Evolutionary conservation across 2,329 filamentous ascomycete genomes (phyloP).

Genomic region (Lachnellula arida): DNA sequence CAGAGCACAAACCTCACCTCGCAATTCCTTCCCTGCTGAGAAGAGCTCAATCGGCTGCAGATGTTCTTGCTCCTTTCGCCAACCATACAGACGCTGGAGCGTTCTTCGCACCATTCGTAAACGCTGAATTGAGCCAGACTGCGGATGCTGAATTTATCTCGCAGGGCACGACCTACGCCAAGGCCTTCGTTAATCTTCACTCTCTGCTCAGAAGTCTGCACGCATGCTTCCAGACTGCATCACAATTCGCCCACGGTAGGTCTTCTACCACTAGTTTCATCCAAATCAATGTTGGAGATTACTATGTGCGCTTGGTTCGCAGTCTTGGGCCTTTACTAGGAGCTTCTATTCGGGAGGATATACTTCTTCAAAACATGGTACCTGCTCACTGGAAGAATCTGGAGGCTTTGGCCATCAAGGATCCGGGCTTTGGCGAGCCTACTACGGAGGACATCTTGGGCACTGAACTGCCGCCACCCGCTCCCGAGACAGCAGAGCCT

Average conservation of each 20-base stretch:
- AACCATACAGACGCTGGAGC: conserved; percentile 44
- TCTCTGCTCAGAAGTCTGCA: conserved; percentile 71
- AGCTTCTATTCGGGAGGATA: conserved; percentile 80
- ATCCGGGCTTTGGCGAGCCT: conserved; percentile 19
- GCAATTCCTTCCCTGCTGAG: conserved; percentile 77
- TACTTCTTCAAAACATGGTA: conserved; percentile 66
- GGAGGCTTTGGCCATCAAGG: conserved; percentile 16
- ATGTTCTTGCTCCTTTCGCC: conserved; percentile 63
- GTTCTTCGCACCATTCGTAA: conserved; percentile 68
- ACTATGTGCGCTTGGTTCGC: conserved; percentile 69
- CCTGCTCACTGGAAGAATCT: conserved; percentile 57
- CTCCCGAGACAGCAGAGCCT: conserved; percentile 2
- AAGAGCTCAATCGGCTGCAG: conserved; percentile 65
- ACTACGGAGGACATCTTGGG: conserved; percentile 9
- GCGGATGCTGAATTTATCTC: conserved; percentile 41
- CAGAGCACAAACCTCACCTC: conserved; percentile 75
- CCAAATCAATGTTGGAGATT: conserved; percentile 77
- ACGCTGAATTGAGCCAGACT: conserved; percentile 34
- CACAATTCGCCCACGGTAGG: conserved; percentile 52
- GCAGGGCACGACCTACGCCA: conserved; percentile 71
- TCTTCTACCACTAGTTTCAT: conserved; percentile 58
- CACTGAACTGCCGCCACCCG: conserved; percentile 12
- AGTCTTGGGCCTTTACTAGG: conserved; percentile 74
- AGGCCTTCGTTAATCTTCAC: conserved; percentile 72
- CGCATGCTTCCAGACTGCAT: conserved; percentile 63